Conservation (phyloP, 1,139 yeast species). For the Protomyces inundatus region DNA sequence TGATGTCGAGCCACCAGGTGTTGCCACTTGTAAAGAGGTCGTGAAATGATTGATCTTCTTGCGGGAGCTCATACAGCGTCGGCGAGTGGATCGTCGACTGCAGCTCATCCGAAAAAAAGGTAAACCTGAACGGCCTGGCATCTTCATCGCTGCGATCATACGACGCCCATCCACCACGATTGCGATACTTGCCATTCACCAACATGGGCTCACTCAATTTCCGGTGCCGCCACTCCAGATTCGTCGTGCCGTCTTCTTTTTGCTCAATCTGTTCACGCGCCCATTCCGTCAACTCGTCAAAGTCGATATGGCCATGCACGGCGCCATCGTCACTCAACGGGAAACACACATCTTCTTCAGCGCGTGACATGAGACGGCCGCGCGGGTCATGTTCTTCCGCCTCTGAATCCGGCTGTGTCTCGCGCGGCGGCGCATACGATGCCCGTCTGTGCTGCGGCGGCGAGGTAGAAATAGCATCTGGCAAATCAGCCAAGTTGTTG, state of each 20-base stretch:
- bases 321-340: conserved; percentile 26
- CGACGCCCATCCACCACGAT: conserved; percentile 22
- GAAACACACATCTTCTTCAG: conserved; percentile 29
- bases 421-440: background rate
- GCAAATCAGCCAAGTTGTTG: conserved; percentile 11
- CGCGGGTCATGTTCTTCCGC: conserved; percentile 7
- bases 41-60: conserved; percentile 48
- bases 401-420: conserved; percentile 1
- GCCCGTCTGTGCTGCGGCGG: conserved; percentile 2
- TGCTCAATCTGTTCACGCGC: conserved; percentile 25
- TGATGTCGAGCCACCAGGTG: conserved; percentile 73
- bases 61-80: conserved; percentile 56
- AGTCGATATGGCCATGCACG: conserved; percentile 23
- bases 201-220: conserved; percentile 29
- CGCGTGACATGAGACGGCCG: conserved; percentile 16
- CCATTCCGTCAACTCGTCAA: conserved; percentile 27
- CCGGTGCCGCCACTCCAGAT: conserved; percentile 30
- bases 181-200: conserved; percentile 31
- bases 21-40: conserved; percentile 44
- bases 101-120: conserved; percentile 86
- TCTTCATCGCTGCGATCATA: conserved; percentile 34
- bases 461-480: conserved; percentile 13
- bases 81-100: conserved; percentile 88
- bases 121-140: conserved; percentile 55
- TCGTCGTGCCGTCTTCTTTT: conserved; percentile 27